Evolutionary conservation across 352 stramenopile genomes (phyloP).

Genomic region (Blastocystis sp.): DNA sequence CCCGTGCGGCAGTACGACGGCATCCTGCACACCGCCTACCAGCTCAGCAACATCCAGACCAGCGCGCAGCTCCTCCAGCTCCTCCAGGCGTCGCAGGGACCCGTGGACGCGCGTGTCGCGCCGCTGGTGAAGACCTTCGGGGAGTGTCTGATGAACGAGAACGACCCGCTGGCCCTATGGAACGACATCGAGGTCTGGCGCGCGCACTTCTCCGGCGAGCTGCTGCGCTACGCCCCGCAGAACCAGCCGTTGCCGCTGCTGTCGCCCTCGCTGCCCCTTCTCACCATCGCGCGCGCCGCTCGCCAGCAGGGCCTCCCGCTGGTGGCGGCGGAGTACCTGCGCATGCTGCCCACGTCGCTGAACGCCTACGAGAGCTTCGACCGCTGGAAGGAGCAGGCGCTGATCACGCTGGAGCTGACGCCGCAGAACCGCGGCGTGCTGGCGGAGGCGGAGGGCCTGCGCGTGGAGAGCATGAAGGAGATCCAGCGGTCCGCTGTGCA

Average conservation of each 20-base stretch:
- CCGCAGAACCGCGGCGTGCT: neutral
- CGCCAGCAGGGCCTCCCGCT: slow-evolving; percentile 38
- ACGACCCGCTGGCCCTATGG: slow-evolving; percentile 15
- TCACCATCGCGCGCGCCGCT: neutral
- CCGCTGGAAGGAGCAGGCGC: slow-evolving; percentile 28
- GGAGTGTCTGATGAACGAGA: slow-evolving; percentile 8
- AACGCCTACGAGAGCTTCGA: neutral
- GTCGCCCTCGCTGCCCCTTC: neutral
- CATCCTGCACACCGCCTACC: slow-evolving; percentile 3
- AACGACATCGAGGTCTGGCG: slow-evolving; percentile 39
- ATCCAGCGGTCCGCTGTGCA: neutral
- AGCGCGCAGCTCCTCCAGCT: neutral
- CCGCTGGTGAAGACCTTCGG: slow-evolving; percentile 1
- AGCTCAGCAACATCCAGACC: neutral
- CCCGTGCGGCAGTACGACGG: neutral
- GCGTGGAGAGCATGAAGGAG: slow-evolving; percentile 29
- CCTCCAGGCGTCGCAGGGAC: neutral
- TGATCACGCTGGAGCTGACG: slow-evolving; percentile 15
- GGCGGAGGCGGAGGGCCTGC: slow-evolving; percentile 14
- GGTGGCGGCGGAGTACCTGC: slow-evolving; percentile 22
- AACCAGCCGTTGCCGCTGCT: neutral
- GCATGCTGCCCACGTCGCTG: neutral
- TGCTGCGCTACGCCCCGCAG: neutral
- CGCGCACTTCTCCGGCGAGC: neutral
- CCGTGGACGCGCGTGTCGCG: neutral